Evolutionary conservation across 768 basidiomycete genomes (phyloP).

Genomic region (Mycena latifolia): DNA sequence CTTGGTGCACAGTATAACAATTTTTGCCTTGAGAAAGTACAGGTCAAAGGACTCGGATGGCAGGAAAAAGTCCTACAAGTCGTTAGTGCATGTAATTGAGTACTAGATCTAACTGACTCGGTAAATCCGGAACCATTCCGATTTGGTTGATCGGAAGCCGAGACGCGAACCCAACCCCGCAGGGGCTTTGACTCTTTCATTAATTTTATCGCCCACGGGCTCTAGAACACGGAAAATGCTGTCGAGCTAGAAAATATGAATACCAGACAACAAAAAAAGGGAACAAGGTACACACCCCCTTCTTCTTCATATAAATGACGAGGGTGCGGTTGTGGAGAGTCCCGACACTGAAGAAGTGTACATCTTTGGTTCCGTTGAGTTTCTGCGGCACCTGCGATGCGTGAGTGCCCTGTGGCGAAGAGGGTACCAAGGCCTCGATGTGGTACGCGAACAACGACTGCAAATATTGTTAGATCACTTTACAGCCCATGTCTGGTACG

Average conservation of each 20-base stretch:
- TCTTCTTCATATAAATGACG: constrained; percentile 98
- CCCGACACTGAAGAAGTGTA: constrained; percentile 96
- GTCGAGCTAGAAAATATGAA: constrained; percentile 63
- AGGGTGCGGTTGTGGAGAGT: constrained; percentile 90
- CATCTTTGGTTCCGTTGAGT: constrained; percentile 79
- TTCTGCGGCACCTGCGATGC: constrained; percentile 89
- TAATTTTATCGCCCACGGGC: constrained; percentile 90
- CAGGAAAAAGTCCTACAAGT: constrained; percentile 80
- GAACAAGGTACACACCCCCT: constrained; percentile 63
- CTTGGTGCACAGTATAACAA: constrained; percentile 93
- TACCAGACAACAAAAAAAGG: background rate
- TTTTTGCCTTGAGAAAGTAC: constrained; percentile 93
- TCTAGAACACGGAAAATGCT: constrained; percentile 97
- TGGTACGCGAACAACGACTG: constrained; percentile 93
- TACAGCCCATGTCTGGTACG: background rate
- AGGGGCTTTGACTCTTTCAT: constrained; percentile 79
- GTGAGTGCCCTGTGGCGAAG: constrained; percentile 75
- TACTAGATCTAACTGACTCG: constrained; percentile 48
- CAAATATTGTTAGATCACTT: background rate
- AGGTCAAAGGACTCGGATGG: constrained; percentile 93
- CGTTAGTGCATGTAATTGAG: background rate
- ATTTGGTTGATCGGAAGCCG: constrained; percentile 82
- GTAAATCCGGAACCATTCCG: constrained; percentile 97
- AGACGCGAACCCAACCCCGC: constrained; percentile 79
- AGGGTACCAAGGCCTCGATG: constrained; percentile 96